Percentiles rank a stretch among this genome's conserved stretches.
These are phyloP conservation scores for Thalassiosira exigua DNA, from an alignment of 352 stramenopile genomes.

Conservation along the genomic window DNA sequence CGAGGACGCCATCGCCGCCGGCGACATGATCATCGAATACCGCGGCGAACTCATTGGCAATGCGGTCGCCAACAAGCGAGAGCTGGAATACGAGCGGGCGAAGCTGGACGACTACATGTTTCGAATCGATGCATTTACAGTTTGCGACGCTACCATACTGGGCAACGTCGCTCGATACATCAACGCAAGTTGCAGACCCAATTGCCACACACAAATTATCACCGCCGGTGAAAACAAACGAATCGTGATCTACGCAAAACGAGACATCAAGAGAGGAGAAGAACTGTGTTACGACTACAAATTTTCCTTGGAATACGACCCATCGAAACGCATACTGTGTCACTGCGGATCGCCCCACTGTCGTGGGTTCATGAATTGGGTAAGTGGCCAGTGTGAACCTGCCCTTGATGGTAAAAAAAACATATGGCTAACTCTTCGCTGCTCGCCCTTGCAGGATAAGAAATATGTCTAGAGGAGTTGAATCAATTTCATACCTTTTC, in stretches of 20 bases:
- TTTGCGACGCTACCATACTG: conserved; percentile 86
- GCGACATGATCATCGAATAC: conserved; percentile 97
- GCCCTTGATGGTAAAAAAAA: not conserved
- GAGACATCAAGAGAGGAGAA: conserved; percentile 89
- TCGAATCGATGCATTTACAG: conserved; percentile 90
- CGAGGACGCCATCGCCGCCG: conserved; percentile 91
- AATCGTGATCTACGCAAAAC: conserved; percentile 94
- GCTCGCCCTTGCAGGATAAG: no score
- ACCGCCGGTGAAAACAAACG: conserved; percentile 91
- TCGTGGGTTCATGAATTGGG: conserved; percentile 84
- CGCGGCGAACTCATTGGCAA: conserved; percentile 91
- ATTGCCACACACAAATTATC: conserved; percentile 94
- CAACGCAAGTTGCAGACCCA: conserved; percentile 94
- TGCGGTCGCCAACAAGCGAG: conserved; percentile 91
- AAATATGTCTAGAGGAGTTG: no score
- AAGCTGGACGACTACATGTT: conserved; percentile 99
- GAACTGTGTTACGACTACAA: conserved; percentile 97
- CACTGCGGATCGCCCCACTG: conserved; percentile 76
- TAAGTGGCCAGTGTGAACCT: conserved; percentile 22
- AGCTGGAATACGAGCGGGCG: conserved; percentile 93
- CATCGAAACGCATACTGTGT: conserved; percentile 76
- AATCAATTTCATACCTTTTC: no score
- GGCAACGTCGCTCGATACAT: conserved; percentile 93
- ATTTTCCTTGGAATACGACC: conserved; percentile 84
- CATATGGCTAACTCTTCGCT: no score